These are phyloP conservation scores for Kalmanozyma brasiliensis DNA, from an alignment of 1,284 basidiomycete genomes.

Conservation along the genomic window DNA sequence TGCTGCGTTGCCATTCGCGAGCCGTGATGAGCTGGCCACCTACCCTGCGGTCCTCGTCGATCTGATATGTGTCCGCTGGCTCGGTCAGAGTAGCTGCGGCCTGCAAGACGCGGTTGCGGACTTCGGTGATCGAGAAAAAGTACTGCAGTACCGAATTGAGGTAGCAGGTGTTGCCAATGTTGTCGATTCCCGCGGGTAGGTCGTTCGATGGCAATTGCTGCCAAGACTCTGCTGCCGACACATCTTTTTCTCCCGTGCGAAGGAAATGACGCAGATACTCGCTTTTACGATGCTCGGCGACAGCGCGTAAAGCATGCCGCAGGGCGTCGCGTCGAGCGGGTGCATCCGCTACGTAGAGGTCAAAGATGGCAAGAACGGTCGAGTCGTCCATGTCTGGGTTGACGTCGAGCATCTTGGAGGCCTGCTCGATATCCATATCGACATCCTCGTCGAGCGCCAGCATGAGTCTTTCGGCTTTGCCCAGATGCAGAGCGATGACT, in stretches of 20 bases:
- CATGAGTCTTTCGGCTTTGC: conserved; percentile 23
- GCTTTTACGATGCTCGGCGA: conserved; percentile 78
- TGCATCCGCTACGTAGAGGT: conserved; percentile 78
- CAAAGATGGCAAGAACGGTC: conserved; percentile 79
- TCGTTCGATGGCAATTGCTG: conserved; percentile 71
- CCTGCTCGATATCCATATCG: conserved; percentile 75
- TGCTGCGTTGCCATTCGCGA: conserved; percentile 82
- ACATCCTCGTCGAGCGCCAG: conserved; percentile 29
- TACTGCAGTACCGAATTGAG: conserved; percentile 89
- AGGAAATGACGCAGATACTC: conserved; percentile 75
- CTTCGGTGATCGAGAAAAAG: conserved; percentile 91
- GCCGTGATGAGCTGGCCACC: conserved; percentile 84
- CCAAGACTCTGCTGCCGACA: conserved; percentile 33
- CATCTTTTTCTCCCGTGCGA: conserved; percentile 74
- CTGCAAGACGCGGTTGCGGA: conserved; percentile 79
- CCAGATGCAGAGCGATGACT: conserved; percentile 23
- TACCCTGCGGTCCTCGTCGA: conserved; percentile 71
- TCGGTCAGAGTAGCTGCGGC: conserved; percentile 69
- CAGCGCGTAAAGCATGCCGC: conserved; percentile 66
- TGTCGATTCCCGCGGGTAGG: conserved; percentile 85
- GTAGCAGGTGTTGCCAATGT: conserved; percentile 93
- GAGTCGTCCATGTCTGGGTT: conserved; percentile 78
- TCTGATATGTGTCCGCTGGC: not conserved
- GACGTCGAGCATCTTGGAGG: conserved; percentile 79
- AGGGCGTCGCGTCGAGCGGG: conserved; percentile 59